phyloP scores from a whole-genome alignment of 257 asterid species.

The Jacaranda mimosifolia region DNA sequence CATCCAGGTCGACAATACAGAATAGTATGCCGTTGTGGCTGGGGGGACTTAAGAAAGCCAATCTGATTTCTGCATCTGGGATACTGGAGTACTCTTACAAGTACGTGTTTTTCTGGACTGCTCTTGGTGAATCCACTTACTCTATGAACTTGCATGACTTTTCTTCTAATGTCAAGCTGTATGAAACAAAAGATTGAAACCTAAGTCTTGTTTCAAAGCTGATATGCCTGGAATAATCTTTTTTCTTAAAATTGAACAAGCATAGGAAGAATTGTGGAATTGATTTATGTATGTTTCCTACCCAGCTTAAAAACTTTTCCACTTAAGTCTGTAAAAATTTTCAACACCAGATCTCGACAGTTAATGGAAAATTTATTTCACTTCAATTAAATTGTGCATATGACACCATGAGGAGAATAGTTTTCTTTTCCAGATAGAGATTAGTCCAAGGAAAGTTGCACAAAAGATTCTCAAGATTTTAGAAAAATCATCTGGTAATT shows the following conservation, averaged over 20 bases:
- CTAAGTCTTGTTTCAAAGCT: background rate
- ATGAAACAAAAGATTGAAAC: background rate
- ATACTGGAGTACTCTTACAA: constrained; percentile 85
- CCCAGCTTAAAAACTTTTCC: too few species aligned
- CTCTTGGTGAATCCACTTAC: constrained; percentile 22
- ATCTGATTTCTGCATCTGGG: constrained; percentile 76
- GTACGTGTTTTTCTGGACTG: constrained; percentile 46
- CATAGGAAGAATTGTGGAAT: background rate
- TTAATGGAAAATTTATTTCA: background rate
- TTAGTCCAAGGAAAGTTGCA: background rate
- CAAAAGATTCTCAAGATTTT: background rate
- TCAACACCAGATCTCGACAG: background rate
- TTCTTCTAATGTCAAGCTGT: background rate
- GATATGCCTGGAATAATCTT: background rate
- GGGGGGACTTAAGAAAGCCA: constrained; percentile 68
- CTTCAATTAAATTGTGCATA: background rate
- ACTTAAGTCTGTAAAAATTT: background rate
- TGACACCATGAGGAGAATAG: background rate
- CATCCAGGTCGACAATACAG: constrained; percentile 61
- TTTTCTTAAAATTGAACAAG: background rate
- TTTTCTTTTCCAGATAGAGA: background rate
- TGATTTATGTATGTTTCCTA: too few species aligned
- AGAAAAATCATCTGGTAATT: background rate
- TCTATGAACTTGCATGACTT: constrained; percentile 6
- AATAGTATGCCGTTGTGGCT: constrained; percentile 60